Evolutionary conservation across 805 yeast species (phyloP).

Genomic region (Candida boleticola): DNA sequence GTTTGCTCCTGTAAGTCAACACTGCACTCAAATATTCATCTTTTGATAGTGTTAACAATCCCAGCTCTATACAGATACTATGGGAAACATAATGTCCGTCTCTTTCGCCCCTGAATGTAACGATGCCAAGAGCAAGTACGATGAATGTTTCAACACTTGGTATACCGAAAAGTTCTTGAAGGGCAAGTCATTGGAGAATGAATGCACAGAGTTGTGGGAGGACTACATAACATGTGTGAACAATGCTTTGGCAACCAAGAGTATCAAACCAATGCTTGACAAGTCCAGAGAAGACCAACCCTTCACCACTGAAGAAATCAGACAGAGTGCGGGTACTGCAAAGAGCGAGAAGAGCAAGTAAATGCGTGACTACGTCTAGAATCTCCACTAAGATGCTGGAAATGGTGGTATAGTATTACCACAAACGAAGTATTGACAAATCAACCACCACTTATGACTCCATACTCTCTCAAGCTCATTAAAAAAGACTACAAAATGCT

Average conservation of each 20-base stretch:
- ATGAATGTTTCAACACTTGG: conserved; percentile 93
- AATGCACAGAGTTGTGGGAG: conserved; percentile 88
- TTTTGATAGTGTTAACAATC: no score
- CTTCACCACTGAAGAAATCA: conserved; percentile 43
- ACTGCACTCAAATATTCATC: no score
- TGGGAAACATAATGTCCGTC: conserved; percentile 51
- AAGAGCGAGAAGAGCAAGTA: conserved; percentile 4
- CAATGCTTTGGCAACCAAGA: conserved; percentile 63
- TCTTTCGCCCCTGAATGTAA: conserved; percentile 98
- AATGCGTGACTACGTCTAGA: no score
- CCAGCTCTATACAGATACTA: no score
- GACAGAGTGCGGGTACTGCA: conserved; percentile 19
- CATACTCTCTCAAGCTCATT: no score
- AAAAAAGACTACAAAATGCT: no score
- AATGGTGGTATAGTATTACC: no score
- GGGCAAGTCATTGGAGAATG: conserved; percentile 62
- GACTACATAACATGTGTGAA: conserved; percentile 87
- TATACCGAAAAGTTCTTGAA: conserved; percentile 80
- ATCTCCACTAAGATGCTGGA: no score
- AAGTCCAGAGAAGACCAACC: conserved; percentile 91
- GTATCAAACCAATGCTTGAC: conserved; percentile 78
- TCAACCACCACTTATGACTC: no score
- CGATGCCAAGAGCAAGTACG: conserved; percentile 78
- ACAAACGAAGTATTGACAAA: no score
- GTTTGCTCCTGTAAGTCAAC: no score